These are phyloP conservation scores for Scheffersomyces parashehatae DNA, from an alignment of 1,139 yeast species.

Conservation along the genomic window DNA sequence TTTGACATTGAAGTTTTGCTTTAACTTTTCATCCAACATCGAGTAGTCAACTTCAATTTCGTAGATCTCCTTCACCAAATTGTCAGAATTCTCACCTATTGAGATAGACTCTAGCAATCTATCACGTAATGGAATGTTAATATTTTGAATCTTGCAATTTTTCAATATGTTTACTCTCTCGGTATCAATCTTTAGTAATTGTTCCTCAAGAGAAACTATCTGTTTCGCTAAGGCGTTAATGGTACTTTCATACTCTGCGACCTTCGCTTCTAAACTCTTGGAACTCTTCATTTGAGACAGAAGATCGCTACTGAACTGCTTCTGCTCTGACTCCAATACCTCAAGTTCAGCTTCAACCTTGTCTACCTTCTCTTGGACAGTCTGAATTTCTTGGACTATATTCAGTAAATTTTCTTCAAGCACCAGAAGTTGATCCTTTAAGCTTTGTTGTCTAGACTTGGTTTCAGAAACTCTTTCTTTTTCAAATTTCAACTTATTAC, in stretches of 20 bases:
- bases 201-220: slow-evolving; percentile 49
- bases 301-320: slow-evolving; percentile 21
- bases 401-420: slow-evolving; percentile 34
- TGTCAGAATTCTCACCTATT: slow-evolving; percentile 40
- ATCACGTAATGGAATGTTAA: slow-evolving; percentile 61
- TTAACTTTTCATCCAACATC: slow-evolving; percentile 47
- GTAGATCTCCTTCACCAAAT: slow-evolving; percentile 41
- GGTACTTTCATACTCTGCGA: slow-evolving; percentile 38
- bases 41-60: slow-evolving; percentile 59
- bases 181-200: slow-evolving; percentile 53
- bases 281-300: slow-evolving; percentile 28
- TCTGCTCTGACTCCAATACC: slow-evolving; percentile 40
- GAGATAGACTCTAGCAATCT: slow-evolving; percentile 58
- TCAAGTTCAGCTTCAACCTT: slow-evolving; percentile 52
- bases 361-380: slow-evolving; percentile 41
- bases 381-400: slow-evolving; percentile 30
- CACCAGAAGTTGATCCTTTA: slow-evolving; percentile 32
- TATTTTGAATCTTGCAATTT: slow-evolving; percentile 74
- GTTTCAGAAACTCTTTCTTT: slow-evolving; percentile 55
- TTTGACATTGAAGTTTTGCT: slow-evolving; percentile 32
- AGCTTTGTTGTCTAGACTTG: slow-evolving; percentile 38
- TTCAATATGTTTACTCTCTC: slow-evolving; percentile 65
- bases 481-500: slow-evolving; percentile 67
- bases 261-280: slow-evolving; percentile 27
- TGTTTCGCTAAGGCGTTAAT: slow-evolving; percentile 29